Base-by-base conservation (phyloP, 2,329 filamentous ascomycete species). In the Arachnopeziza araneosa region DNA sequence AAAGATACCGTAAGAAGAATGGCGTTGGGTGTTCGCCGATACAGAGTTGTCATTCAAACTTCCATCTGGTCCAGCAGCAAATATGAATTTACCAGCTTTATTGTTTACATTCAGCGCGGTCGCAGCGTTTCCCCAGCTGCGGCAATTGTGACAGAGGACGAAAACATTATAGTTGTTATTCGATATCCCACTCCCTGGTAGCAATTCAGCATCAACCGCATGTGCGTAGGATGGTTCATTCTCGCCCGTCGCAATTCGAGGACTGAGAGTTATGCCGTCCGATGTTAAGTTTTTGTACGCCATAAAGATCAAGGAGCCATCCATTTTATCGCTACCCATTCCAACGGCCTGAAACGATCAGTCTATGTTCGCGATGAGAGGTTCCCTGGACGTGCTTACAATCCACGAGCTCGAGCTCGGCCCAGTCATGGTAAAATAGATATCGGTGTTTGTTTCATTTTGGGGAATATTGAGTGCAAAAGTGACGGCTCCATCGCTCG, bases 381-480 rank as follows among this genome's bases (percentile, higher is more conserved):
- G 12, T n/a, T 6, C 7, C 49, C 23, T 19, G 23, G 7, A 14
- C 19, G 19, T 23, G 64, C 69, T 60, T 52, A 71, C 69, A 50
- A 77, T 77, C 82, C 82, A 86, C 44, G 79, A 77, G 48, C 76
- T 72, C 10, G 70, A 68, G 48, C 70, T 73, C 17, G 36, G 36
- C 30, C 80, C 78, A 60, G 79, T 77, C 19, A 86, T 66, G n/a
- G 78, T 78, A 70, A 85, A 82, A 72, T 78, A 84, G 49, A 85
- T 68, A 65, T 83, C 72, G 60, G 76, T 74, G 59, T 75, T 76
- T 24, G 72, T 65, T 24, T 75, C 74, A 59, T 78, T 72, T n/a
- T 77, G 69, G 50, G 81, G 77, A 23, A 81, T 77, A 57, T 80
- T 79, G 59, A 81, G 73, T 55, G 77, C 77, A 67, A 84, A 84